Evolutionary conservation across 495 filamentous ascomycete species (phyloP).

Genomic region (Tirmania nivea): DNA sequence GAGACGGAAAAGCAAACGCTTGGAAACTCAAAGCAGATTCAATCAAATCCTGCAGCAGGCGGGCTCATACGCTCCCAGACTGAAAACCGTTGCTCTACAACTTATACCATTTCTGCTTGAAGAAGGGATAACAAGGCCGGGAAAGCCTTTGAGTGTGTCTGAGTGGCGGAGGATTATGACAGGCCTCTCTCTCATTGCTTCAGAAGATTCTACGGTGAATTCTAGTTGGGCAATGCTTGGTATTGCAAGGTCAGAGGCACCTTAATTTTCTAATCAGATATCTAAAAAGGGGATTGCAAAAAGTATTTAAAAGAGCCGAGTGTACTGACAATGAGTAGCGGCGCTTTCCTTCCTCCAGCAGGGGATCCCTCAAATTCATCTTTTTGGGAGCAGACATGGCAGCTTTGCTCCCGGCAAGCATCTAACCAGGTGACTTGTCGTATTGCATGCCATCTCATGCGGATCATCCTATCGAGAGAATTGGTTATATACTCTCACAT

Average conservation of each 20-base stretch:
- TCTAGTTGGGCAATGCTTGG: conserved; percentile 37
- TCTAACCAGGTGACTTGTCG: conserved; percentile 50
- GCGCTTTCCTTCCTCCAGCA: conserved; percentile 26
- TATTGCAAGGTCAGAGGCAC: conserved; percentile 30
- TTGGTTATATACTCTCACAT: conserved; percentile 41
- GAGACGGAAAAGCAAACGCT: conserved; percentile 13
- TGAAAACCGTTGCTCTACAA: conserved; percentile 48
- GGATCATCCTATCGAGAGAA: conserved; percentile 38
- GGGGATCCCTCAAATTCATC: conserved; percentile 4
- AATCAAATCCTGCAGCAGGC: conserved; percentile 35
- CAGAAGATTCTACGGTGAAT: conserved; percentile 21
- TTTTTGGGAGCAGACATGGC: conserved; percentile 55
- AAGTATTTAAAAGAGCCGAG: too few species aligned
- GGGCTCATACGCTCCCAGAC: conserved; percentile 26
- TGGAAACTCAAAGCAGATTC: neutral
- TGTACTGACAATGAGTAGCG: conserved; percentile 17
- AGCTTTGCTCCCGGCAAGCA: conserved; percentile 45
- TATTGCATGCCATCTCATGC: conserved; percentile 57
- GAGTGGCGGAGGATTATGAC: neutral
- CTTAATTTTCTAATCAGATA: conserved; percentile 11
- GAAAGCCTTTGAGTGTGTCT: neutral
- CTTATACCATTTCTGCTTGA: conserved; percentile 46
- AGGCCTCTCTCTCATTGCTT: conserved; percentile 21
- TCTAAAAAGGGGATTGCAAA: neutral
- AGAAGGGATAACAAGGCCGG: conserved; percentile 1